Base-by-base conservation (phyloP, 164 flowering plant species). In the Stephania cephalantha region DNA sequence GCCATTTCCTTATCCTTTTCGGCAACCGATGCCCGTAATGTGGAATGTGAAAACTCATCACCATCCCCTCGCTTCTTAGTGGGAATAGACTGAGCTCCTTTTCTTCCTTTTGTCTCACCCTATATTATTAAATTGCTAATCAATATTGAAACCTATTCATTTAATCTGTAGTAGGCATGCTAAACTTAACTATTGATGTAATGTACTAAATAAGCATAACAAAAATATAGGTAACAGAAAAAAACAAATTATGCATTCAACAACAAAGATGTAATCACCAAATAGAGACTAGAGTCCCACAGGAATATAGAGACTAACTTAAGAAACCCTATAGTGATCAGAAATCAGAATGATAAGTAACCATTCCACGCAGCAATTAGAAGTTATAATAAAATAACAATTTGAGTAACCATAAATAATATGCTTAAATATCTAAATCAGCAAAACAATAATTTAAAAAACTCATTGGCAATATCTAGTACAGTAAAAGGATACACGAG, bases 1-100 rank as follows among this genome's bases (percentile, higher is more conserved):
- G 71, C 79, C 77, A 90, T 97, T 79, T 90, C 97, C 68, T 71
- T 82, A 11, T 90, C 95, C 83, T 88, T 89, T 50, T 89, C 93
- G 22, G 83, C 63, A 64, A 79, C 77, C 72, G 83, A 74, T 72
- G 84, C 65, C 74, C 81, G 87, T 68, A 92, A 79, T 42, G 94
- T 82, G 71, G 84, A 79, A 18, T 75, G 61, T 73, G 92, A 87
- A 64, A 84, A 81, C 75, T 79, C 79, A 35, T 88, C 90, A 74
- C 45, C 74, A 31, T 88, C 89, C 77, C 85, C 84, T 66, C 68
- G 83, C 85, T 85, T 90, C 83, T 83, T 90, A 44, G 82, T 69
- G 5, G 86, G 85, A 73, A 86, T 82, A 11, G 95, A 84, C 73
- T 89, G 94, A 81, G 85, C 82, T 10, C 83, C 81, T 86, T 83